These are phyloP conservation scores for Phoma herbarum DNA, from an alignment of 2,329 filamentous ascomycete genomes.

Conservation along the genomic window DNA sequence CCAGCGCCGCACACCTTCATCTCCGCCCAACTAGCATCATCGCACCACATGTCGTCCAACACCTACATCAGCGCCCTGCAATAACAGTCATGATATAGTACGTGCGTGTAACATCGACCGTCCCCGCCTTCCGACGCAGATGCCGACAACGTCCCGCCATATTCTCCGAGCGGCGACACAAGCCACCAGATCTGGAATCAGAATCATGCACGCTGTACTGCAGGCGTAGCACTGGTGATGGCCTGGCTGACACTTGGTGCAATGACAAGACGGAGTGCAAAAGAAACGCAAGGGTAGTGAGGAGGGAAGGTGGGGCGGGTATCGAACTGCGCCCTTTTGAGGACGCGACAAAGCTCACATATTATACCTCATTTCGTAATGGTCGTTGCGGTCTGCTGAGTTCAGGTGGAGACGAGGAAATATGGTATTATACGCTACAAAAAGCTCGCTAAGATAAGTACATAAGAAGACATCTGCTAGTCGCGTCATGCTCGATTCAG, in stretches of 20 bases:
- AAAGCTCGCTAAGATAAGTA: constrained; percentile 15
- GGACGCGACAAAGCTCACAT: not conserved
- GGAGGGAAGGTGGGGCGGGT: not conserved
- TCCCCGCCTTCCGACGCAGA: constrained; percentile 17
- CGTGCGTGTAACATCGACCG: constrained; percentile 1
- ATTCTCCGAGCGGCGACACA: not conserved
- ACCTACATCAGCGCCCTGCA: not conserved
- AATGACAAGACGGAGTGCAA: not conserved
- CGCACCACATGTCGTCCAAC: not conserved
- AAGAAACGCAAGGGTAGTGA: not conserved
- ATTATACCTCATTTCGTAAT: not conserved
- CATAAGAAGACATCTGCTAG: constrained; percentile 15
- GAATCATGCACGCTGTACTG: not conserved
- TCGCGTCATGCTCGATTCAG: not conserved
- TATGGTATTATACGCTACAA: constrained; percentile 21
- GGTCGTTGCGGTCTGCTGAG: not conserved
- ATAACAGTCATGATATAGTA: not conserved
- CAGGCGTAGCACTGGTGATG: not conserved
- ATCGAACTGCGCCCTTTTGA: not conserved
- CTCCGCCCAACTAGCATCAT: not conserved
- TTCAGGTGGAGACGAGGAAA: not conserved
- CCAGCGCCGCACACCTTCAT: not conserved
- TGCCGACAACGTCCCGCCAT: constrained; percentile 6
- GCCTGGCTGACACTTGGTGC: not conserved
- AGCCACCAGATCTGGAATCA: constrained; percentile 3